Percentiles rank a stretch among this genome's conserved stretches.
Conservation (phyloP, 805 yeast species). For the Wickerhamomyces rabaulensis region DNA sequence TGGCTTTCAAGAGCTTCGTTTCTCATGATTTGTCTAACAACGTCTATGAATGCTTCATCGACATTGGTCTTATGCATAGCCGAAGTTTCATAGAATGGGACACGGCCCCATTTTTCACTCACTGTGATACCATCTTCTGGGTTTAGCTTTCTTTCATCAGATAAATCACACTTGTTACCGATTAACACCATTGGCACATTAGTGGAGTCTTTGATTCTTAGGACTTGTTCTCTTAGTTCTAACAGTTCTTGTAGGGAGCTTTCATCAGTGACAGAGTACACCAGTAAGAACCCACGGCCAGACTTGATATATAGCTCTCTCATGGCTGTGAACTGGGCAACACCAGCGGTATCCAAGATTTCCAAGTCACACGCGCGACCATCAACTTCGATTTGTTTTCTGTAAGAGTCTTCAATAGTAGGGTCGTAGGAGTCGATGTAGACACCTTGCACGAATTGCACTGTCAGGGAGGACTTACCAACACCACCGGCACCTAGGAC, state of each 20-base stretch:
- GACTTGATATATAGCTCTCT: conserved; percentile 81
- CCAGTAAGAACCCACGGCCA: conserved; percentile 86
- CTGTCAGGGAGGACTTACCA: conserved; percentile 91
- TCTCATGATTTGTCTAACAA: conserved; percentile 83
- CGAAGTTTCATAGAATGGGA: conserved; percentile 88
- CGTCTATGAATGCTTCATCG: conserved; percentile 84
- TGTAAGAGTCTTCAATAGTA: conserved; percentile 92
- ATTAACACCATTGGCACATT: conserved; percentile 85
- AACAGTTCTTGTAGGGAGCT: conserved; percentile 72
- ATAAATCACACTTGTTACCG: conserved; percentile 87
- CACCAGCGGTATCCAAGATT: conserved; percentile 88
- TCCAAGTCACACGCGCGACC: conserved; percentile 84
- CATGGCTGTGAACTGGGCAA: conserved; percentile 95
- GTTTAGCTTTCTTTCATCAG: conserved; percentile 64
- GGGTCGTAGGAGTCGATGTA: conserved; percentile 93
- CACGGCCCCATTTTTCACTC: conserved; percentile 78
- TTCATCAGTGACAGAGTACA: conserved; percentile 76
- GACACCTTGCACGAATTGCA: conserved; percentile 86
- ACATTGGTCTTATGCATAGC: conserved; percentile 90
- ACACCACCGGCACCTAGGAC: conserved; percentile 97
- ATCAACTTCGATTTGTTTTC: conserved; percentile 84
- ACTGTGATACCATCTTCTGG: conserved; percentile 81
- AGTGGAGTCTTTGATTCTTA: conserved; percentile 70
- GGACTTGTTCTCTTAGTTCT: conserved; percentile 77
- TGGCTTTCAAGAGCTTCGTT: conserved; percentile 39